Percentiles rank a stretch among this genome's conserved stretches.
Evolutionary conservation across 805 yeast genomes (phyloP).

Genomic region (Nakazawaea laoshanensis): DNA sequence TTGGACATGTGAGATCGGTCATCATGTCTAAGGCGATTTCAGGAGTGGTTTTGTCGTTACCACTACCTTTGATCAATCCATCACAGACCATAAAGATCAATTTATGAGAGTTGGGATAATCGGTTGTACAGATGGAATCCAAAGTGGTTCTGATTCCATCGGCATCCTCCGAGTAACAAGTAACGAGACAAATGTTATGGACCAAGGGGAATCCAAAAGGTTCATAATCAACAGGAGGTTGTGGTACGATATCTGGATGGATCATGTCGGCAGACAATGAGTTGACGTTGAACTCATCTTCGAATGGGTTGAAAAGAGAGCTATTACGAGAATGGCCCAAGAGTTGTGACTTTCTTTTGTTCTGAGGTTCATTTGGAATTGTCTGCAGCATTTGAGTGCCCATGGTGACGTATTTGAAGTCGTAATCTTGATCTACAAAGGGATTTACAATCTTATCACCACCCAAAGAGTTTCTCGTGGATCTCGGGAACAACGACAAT

Average conservation of each 20-base stretch:
- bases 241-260: conserved; percentile 78
- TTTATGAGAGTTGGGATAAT: conserved; percentile 92
- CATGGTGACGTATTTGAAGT: conserved; percentile 53
- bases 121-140: conserved; percentile 92
- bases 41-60: conserved; percentile 81
- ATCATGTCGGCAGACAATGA: conserved; percentile 51
- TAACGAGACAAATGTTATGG: conserved; percentile 69
- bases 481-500: conserved; percentile 31
- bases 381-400: conserved; percentile 45
- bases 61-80: conserved; percentile 91
- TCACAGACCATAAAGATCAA: conserved; percentile 82
- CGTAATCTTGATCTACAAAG: conserved; percentile 28
- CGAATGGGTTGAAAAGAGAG: conserved; percentile 25
- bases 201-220: conserved; percentile 79
- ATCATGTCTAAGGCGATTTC: conserved; percentile 84
- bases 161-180: conserved; percentile 92
- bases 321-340: conserved; percentile 13
- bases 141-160: conserved; percentile 79
- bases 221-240: conserved; percentile 83
- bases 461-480: conserved; percentile 28
- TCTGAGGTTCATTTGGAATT: conserved; percentile 1
- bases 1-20: conserved; percentile 64
- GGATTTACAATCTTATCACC: conserved; percentile 14
- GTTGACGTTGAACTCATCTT: conserved; percentile 17
- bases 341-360: neutral